Evolutionary conservation across 306 rosid species (phyloP).

Genomic region (Styphnolobium japonicum): DNA sequence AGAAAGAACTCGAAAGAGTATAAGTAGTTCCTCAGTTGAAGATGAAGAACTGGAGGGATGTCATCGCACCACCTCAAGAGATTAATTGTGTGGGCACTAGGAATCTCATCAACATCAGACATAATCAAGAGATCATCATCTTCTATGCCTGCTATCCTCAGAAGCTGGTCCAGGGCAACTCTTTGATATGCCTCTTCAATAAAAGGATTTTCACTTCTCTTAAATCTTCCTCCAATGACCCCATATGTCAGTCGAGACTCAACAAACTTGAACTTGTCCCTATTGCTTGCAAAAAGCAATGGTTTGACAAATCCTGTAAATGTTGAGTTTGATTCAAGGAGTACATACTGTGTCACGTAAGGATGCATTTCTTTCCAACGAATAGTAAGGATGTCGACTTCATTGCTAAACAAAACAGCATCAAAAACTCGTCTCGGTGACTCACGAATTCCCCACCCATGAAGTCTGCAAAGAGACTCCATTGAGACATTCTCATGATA

Average conservation of each 20-base stretch:
- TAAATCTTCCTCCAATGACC: slow-evolving; percentile 65
- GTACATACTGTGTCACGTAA: slow-evolving; percentile 66
- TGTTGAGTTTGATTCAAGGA: slow-evolving; percentile 88
- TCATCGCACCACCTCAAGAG: slow-evolving; percentile 91
- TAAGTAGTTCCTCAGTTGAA: slow-evolving; percentile 69
- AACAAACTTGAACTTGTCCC: slow-evolving; percentile 58
- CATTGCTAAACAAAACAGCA: slow-evolving; percentile 84
- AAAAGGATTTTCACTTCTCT: slow-evolving; percentile 77
- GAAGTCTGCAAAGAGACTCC: slow-evolving; percentile 84
- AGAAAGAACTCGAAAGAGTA: slow-evolving; percentile 76
- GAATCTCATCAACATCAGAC: slow-evolving; percentile 97
- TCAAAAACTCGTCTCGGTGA: slow-evolving; percentile 82
- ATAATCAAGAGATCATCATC: slow-evolving; percentile 89
- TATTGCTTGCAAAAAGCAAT: slow-evolving; percentile 51
- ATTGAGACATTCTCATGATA: slow-evolving; percentile 70
- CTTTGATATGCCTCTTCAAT: slow-evolving; percentile 91
- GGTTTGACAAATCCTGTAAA: slow-evolving; percentile 71
- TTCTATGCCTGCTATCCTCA: slow-evolving; percentile 73
- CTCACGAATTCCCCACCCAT: slow-evolving; percentile 83
- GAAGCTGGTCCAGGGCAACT: slow-evolving; percentile 74
- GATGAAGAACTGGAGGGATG: slow-evolving; percentile 70
- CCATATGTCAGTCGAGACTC: slow-evolving; percentile 73
- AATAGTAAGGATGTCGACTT: slow-evolving; percentile 74
- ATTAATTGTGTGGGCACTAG: slow-evolving; percentile 82
- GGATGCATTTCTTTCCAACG: slow-evolving; percentile 89